phyloP scores from a whole-genome alignment of 176 grass and related monocot genomes.

The Hsuehochloa calcarea region DNA sequence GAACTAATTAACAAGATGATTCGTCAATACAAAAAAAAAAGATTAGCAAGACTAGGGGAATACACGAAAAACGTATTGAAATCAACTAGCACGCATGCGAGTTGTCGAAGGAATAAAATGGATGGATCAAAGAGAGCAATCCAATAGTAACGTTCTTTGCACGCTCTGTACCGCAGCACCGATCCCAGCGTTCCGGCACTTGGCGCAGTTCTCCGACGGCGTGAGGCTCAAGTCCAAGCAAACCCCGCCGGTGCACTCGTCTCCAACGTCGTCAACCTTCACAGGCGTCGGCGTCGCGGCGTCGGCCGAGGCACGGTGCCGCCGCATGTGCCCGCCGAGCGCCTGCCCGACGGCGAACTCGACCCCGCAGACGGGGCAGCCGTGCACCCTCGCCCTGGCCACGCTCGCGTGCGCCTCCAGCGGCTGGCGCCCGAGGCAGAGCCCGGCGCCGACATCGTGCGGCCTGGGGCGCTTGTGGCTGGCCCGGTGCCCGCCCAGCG shows the following conservation, averaged over 20 bases:
- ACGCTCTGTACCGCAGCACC: not conserved
- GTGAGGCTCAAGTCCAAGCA: constrained; percentile 61
- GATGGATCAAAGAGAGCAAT: constrained; percentile 21
- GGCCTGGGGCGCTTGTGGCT: constrained; percentile 54
- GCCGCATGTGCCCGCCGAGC: constrained; percentile 62
- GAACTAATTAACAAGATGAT: not conserved
- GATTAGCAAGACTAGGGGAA: not conserved
- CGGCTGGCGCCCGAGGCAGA: not conserved
- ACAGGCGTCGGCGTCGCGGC: not conserved
- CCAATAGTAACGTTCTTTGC: constrained; percentile 16
- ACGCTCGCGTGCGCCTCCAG: not conserved
- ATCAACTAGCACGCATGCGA: not conserved
- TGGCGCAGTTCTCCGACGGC: constrained; percentile 39
- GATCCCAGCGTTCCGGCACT: constrained; percentile 21
- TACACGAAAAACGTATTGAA: not conserved
- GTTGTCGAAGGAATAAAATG: not conserved
- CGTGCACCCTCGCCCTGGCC: constrained; percentile 29
- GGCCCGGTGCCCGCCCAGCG: constrained; percentile 75
- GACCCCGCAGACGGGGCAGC: constrained; percentile 43
- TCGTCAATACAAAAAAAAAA: too few species aligned
- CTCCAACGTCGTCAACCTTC: not conserved
- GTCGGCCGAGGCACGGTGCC: constrained; percentile 30
- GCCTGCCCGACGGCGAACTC: constrained; percentile 61
- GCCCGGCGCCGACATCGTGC: not conserved
- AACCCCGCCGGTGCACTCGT: not conserved